Base-by-base conservation (phyloP, 2,329 filamentous ascomycete genomes). In the Cercospora brassicicola region DNA sequence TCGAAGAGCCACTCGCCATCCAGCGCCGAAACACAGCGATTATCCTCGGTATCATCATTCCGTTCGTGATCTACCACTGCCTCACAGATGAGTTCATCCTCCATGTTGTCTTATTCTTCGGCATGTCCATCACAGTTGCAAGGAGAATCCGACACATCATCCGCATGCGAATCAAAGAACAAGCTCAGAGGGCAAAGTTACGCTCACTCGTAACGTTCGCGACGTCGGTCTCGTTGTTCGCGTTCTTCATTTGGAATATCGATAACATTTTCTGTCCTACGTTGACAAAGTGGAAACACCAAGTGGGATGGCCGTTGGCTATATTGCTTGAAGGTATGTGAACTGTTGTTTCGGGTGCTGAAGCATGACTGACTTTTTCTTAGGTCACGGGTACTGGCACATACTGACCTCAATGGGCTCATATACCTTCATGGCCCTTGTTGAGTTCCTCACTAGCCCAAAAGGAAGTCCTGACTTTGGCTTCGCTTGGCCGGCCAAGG, bases 201-300 rank as follows among this genome's bases (percentile, higher is more conserved):
- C 83, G 87, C 3, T 51, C 61, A 11, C 56, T 75, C 20, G 60
- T 72, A 42, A 71, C 60, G 3, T 67, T 72, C 15, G 73, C 67
- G 0, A 68, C 71, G 1, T 69, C 36, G n/a, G 64, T 56, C 8
- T 71, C 70, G 1, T 30, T 75, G 15, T 51, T 67, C 0, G 92
- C 91, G 0, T 96, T 92, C 75, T 81, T 84, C 4, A 85, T 95
- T 65, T 96, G 92, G 92, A 89, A 87, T 66, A 76, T 95, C 62
- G 92, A 96, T 76, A 94, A 92, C 69, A 81, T 86, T n/a, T 91
- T 88, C 78, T 96, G 92, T 78, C 81, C 83, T n/a, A 84, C 83
- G 26, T 79, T 94, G 67, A 86, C 88, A n/a, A 78, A 78, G 56
- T 90, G 87, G 87, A 86, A 92, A 64, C 86, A 88, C 63, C 78